A percentile compares a stretch with the other conserved stretches of the same genome.
phyloP scores from a whole-genome alignment of 2,329 filamentous ascomycete species.

The Trichoderma harzianum region DNA sequence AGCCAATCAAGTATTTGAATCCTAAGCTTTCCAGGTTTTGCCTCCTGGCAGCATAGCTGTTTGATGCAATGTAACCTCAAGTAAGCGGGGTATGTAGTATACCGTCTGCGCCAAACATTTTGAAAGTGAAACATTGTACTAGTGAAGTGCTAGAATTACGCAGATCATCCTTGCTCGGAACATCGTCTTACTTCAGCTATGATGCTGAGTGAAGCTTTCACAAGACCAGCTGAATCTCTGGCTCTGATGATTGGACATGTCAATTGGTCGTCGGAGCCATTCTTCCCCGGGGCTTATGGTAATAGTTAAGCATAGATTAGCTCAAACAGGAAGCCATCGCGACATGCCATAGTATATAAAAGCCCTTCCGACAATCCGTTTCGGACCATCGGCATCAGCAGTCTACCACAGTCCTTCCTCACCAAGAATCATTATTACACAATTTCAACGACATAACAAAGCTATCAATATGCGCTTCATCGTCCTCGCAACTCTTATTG shows the following conservation, averaged over 20 bases:
- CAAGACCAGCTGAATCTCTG: background rate
- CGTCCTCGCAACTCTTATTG: background rate
- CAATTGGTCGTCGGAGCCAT: background rate
- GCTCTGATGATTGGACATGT: background rate
- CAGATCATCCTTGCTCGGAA: background rate
- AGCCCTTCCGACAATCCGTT: background rate
- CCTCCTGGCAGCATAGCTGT: background rate
- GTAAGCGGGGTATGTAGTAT: background rate
- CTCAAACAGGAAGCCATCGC: background rate
- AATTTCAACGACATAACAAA: background rate
- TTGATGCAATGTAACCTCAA: conserved; percentile 1
- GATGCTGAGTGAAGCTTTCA: background rate
- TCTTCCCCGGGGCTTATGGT: background rate
- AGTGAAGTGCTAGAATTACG: background rate
- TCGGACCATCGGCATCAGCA: background rate
- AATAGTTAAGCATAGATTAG: background rate
- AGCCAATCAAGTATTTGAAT: background rate
- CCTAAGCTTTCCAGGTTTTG: background rate
- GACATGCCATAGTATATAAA: background rate
- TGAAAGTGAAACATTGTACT: background rate
- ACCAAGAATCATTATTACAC: background rate
- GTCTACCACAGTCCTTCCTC: background rate
- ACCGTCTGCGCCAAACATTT: background rate
- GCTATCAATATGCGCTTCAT: background rate
- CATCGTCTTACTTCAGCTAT: background rate